Evolutionary conservation across 2,329 filamentous ascomycete genomes (phyloP), one percentile per base, ranked within the genome.

Genomic region (Lachnellula occidentalis): DNA sequence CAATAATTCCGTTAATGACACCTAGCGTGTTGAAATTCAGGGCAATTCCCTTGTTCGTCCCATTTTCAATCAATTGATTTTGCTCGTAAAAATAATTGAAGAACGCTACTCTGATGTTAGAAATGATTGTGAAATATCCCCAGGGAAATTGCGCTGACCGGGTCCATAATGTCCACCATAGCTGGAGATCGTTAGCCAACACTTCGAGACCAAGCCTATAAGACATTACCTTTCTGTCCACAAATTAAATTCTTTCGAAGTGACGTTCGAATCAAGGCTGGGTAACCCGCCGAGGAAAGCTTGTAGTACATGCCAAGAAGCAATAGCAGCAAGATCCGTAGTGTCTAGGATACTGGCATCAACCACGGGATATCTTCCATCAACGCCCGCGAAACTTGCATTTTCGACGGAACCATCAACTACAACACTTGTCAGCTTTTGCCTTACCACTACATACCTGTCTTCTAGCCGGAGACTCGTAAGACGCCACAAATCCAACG

Each of bases 141-240:
- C 12, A 11, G 9, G 9, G 27, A 31, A 31, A 31, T 3, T 31
- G 3, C 3, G 27, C 24, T 31, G 17, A 54, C 58, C 53, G 47
- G 83, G 83, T 0, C 82, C 85, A 62, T 87, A 89, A 52, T 81
- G 78, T 7, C 86, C 86, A 34, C 84, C 80, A 66, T 88, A 85
- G 67, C 80, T 84, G 15, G 12, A 65, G 64, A 8, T 37, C 3
- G 42, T 43, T 31, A 51, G 53, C 22, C n/a, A 46, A 12, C n/a
- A 9, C 14, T 19, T 17, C n/a, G 7, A 12, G 45, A 45, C 12
- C 14, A 27, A 5, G 19, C 4, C 7, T 14, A 19, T 14, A n/a
- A 42, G 51, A 48, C n/a, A 14, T 55, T 21, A 64, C 36, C 54
- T 60, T 66, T 89, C 84, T 0, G 83, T 78, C 59, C 85, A 87